Conservation (phyloP, 78 protist genomes). For the Dictyostelium brefeldianum region DNA sequence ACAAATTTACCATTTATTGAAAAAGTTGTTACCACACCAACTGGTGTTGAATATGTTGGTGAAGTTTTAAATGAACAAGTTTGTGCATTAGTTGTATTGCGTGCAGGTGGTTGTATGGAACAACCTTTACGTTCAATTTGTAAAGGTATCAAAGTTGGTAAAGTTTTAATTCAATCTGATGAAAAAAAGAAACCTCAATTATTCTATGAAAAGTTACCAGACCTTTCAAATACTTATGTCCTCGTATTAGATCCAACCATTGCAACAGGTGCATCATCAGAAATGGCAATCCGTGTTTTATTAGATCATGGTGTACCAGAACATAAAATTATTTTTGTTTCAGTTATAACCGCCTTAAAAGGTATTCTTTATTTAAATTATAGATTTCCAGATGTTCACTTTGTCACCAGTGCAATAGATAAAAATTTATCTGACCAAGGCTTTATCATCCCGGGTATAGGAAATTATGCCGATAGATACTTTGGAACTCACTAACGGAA, state of each 20-base stretch:
- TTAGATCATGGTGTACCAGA: constrained; percentile 85
- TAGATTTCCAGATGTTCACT: constrained; percentile 79
- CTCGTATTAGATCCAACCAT: constrained; percentile 86
- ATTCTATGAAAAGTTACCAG: constrained; percentile 82
- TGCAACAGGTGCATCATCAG: constrained; percentile 79
- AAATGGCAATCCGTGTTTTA: constrained; percentile 79
- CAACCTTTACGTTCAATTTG: constrained; percentile 84
- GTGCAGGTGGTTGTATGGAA: constrained; percentile 93
- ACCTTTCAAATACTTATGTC: constrained; percentile 53
- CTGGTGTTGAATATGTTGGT: constrained; percentile 60
- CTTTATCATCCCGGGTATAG: constrained; percentile 82
- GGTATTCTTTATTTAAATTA: constrained; percentile 51
- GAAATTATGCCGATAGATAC: constrained; percentile 69
- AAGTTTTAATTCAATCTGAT: constrained; percentile 91
- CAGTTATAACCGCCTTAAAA: constrained; percentile 48
- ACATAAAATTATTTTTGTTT: constrained; percentile 75
- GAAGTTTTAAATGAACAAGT: neutral
- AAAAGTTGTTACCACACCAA: constrained; percentile 79
- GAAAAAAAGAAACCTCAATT: constrained; percentile 81
- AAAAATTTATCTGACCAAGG: constrained; percentile 53
- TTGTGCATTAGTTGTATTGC: constrained; percentile 87
- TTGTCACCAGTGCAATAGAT: constrained; percentile 71
- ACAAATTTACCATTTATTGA: constrained; percentile 69
- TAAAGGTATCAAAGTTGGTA: constrained; percentile 89
- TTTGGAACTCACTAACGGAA: constrained; percentile 59